phyloP scores from a whole-genome alignment of 139 green algal genomes.

The Chlorella sp. region DNA sequence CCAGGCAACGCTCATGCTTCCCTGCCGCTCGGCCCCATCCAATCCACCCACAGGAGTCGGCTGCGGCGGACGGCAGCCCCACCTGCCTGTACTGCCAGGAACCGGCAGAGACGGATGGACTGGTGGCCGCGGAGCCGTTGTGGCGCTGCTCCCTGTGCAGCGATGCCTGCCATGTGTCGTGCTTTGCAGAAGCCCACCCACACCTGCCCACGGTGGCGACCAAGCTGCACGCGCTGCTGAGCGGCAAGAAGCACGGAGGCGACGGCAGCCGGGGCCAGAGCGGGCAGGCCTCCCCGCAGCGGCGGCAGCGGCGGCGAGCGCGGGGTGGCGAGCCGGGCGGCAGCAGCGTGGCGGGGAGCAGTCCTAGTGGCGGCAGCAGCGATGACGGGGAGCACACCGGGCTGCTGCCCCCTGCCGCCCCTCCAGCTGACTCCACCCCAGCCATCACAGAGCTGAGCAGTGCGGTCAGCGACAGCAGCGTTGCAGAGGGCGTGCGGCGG shows the following conservation, averaged over 20 bases:
- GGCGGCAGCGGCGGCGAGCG: not conserved
- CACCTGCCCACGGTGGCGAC: slow-evolving; percentile 4
- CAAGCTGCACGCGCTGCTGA: slow-evolving; percentile 18
- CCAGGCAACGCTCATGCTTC: too few species aligned
- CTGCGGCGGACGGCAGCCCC: not conserved
- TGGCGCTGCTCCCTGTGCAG: slow-evolving; percentile 81
- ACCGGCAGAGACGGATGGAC: slow-evolving; percentile 47
- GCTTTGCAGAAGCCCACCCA: slow-evolving; percentile 52
- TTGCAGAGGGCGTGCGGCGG: too few species aligned
- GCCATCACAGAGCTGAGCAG: too few species aligned
- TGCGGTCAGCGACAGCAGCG: too few species aligned
- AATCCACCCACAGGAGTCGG: not conserved
- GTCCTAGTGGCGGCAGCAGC: not conserved
- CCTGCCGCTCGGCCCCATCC: too few species aligned
- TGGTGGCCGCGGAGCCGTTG: slow-evolving; percentile 70
- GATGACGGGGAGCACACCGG: too few species aligned
- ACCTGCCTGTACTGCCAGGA: slow-evolving; percentile 67
- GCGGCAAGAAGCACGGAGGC: not conserved
- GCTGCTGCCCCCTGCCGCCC: too few species aligned
- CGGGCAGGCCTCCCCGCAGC: not conserved
- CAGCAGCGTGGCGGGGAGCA: not conserved
- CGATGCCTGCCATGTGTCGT: slow-evolving; percentile 69
- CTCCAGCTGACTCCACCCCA: too few species aligned
- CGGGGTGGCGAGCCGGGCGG: not conserved
- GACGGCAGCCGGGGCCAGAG: not conserved